A percentile compares a stretch with the other conserved stretches of the same genome.
phyloP scores from a whole-genome alignment of 1,139 yeast genomes.

The Yamadazyma atmosphaerica region DNA sequence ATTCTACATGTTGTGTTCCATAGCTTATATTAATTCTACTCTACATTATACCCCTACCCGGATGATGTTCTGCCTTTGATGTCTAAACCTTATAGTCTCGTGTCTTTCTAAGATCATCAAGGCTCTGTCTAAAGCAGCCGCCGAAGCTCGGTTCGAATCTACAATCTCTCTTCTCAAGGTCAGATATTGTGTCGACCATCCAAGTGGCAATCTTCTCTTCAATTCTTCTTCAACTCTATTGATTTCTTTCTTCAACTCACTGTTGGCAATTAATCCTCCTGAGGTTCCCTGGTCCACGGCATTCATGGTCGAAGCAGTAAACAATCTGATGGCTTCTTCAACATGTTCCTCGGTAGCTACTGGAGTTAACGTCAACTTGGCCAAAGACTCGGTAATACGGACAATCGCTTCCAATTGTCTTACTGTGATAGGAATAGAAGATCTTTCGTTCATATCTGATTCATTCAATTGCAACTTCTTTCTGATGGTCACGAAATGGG shows the following conservation, averaged over 20 bases:
- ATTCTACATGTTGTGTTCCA: no score
- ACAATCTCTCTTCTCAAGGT: constrained; percentile 86
- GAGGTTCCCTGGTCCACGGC: constrained; percentile 86
- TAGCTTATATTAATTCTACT: no score
- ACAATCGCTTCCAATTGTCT: constrained; percentile 97
- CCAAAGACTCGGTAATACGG: constrained; percentile 93
- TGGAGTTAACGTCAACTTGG: constrained; percentile 80
- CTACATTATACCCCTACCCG: constrained; percentile 64
- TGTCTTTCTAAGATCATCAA: constrained; percentile 79
- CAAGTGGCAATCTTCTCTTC: constrained; percentile 89
- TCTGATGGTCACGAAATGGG: constrained; percentile 91
- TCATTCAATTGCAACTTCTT: constrained; percentile 82
- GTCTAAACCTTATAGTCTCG: constrained; percentile 83
- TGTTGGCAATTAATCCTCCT: constrained; percentile 44
- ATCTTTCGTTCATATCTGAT: constrained; percentile 78
- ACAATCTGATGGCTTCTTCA: constrained; percentile 90
- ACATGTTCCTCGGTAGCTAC: constrained; percentile 89
- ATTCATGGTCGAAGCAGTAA: constrained; percentile 96
- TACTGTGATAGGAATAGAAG: constrained; percentile 94
- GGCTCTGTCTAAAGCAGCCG: constrained; percentile 81
- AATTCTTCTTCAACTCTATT: constrained; percentile 80
- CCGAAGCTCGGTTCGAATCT: constrained; percentile 62
- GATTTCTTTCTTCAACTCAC: constrained; percentile 66
- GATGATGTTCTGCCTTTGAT: constrained; percentile 83
- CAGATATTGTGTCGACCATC: constrained; percentile 91